Evolutionary conservation across 2,329 filamentous ascomycete genomes (phyloP), one percentile per base, ranked within the genome.

Genomic region (Tolypocladium paradoxum): DNA sequence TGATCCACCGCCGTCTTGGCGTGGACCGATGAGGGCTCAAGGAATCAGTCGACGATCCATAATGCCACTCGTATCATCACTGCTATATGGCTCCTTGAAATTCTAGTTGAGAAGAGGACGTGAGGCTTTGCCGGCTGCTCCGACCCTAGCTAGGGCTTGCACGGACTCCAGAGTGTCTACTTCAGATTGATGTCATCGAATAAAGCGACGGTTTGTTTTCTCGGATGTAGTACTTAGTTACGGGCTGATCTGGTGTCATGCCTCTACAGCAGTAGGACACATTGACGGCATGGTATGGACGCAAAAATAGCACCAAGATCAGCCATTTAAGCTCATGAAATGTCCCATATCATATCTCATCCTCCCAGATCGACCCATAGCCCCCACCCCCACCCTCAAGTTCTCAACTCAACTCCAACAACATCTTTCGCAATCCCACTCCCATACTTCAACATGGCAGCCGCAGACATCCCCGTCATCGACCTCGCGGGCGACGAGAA

Each of bases 391-490:
- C 38, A 18, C 38, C 38, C 22, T 43, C 6, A 14, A 18, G 38
- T 27, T 43, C 4, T 12, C 38, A 29, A 29, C 24, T 27, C 40
- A 27, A 8, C 40, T 29, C 16, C 40, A 29, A 27, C 40, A 43
- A 45, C 40, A 18, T 14, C 24, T 36, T 18, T 16, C n/a, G n/a
- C n/a, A n/a, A n/a, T n/a, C 35, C 34, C 16, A 16, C 34, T 18
- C 12, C 7, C 14, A 4, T 0, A 9, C 24, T n/a, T 7, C 40
- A 45, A 18, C 31, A 31, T 43, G 12, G 43, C 54, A 31, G 55
- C 63, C 5, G 74, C 76, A 24, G 67, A 71, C 2, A 90, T 96
- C 38, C 90, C 92, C 24, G 74, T 96, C 51, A 89, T 97, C 61
- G 87, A 96, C 67, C 84, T 96, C 4, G 76, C 78, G 20, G 73